Conservation (phyloP, 73 alveolate genomes). For the Tetrahymena elliotti region DNA sequence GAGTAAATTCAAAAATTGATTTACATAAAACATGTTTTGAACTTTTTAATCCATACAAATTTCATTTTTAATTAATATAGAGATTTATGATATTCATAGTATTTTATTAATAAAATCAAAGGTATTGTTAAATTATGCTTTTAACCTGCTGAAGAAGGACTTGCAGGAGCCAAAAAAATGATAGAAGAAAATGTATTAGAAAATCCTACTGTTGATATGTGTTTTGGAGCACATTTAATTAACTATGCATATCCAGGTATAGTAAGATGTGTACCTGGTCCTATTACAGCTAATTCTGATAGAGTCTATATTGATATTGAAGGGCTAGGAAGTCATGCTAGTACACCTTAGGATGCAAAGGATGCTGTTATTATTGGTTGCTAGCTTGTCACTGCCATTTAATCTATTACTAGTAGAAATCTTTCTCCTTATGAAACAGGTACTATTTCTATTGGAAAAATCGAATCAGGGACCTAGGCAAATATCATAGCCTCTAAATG, state of each 20-base stretch:
- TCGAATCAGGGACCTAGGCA: neutral
- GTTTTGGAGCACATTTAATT: conserved; percentile 11
- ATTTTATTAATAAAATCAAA: too few relatives aligned
- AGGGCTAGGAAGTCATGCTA: conserved; percentile 42
- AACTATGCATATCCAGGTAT: neutral
- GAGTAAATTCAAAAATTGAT: too few relatives aligned
- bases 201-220: conserved; percentile 15
- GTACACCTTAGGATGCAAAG: conserved; percentile 8
- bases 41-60: neutral
- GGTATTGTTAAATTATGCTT: conserved; percentile 5
- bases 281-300: neutral
- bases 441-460: neutral
- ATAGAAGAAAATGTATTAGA: conserved; percentile 9
- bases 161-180: conserved; percentile 27
- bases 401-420: conserved; percentile 13
- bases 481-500: neutral
- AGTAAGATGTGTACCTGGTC: neutral
- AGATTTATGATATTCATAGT: too few relatives aligned
- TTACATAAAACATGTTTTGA: too few relatives aligned
- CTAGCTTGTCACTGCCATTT: neutral
- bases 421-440: conserved; percentile 11
- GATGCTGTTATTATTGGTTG: conserved; percentile 13
- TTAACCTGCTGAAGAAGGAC: conserved; percentile 46
- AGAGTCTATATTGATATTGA: conserved; percentile 11
- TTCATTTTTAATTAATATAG: too few relatives aligned